Evolutionary conservation across 2,329 filamentous ascomycete species (phyloP).

Genomic region (Pseudonectria buxi): DNA sequence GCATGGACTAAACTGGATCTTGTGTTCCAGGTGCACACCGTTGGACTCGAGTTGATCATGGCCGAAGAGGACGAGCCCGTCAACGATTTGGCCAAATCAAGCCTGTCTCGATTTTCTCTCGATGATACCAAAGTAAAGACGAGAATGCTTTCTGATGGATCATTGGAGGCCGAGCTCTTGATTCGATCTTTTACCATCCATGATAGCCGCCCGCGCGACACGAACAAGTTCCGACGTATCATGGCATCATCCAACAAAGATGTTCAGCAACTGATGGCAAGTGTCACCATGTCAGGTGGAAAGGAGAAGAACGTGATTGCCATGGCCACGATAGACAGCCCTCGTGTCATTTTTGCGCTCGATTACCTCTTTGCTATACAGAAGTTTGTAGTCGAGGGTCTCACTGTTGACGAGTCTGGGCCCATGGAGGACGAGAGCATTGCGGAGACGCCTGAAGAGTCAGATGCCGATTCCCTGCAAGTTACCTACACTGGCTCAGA

Average conservation of each 20-base stretch:
- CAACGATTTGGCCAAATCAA: slow-evolving; percentile 69
- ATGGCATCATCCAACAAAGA: slow-evolving; percentile 96
- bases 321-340: slow-evolving; percentile 90
- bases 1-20: slow-evolving; percentile 92
- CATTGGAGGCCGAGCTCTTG: slow-evolving; percentile 85
- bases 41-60: slow-evolving; percentile 81
- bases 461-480: slow-evolving; percentile 53
- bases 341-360: slow-evolving; percentile 86
- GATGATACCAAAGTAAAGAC: slow-evolving; percentile 90
- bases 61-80: slow-evolving; percentile 70
- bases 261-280: slow-evolving; percentile 97
- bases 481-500: slow-evolving; percentile 34
- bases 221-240: slow-evolving; percentile 95
- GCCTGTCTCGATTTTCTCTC: slow-evolving; percentile 87
- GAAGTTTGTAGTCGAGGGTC: slow-evolving; percentile 67
- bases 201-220: slow-evolving; percentile 81
- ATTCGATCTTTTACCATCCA: slow-evolving; percentile 93
- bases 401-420: slow-evolving; percentile 53
- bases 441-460: slow-evolving; percentile 51
- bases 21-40: slow-evolving; percentile 79
- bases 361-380: slow-evolving; percentile 93
- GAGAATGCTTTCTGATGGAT: slow-evolving; percentile 85
- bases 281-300: slow-evolving; percentile 83
- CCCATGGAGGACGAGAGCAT: slow-evolving; percentile 46
- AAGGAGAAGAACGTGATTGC: slow-evolving; percentile 76